Base-by-base conservation (phyloP, 2,329 filamentous ascomycete genomes). In the Aspergillus sp. region DNA sequence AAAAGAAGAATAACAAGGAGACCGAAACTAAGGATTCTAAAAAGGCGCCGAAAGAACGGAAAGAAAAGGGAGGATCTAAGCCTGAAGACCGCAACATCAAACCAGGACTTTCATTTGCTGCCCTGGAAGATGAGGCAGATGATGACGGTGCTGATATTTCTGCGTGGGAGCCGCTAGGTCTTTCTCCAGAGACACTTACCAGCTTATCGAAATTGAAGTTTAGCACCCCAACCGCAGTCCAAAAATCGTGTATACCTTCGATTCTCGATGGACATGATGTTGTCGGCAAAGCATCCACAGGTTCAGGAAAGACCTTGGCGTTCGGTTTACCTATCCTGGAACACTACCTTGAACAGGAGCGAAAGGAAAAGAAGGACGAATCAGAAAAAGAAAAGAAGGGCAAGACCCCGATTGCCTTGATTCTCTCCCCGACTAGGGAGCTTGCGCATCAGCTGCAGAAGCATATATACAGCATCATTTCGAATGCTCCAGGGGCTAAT, bases 301-400 rank as follows among this genome's bases (percentile, higher is more conserved):
- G 95, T 63, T 98, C 95, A 13, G 95, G 95, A 66, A 99, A 99
- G 77, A 99, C 95, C 0, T 79, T 99, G 44, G 93, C 95, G 0
- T 99, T 96, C 73, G 91, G 89, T 1, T 92, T 99, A 61, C 95
- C 95, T 0, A 95, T 99, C 55, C 80, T 98, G 9, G 93, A 99
- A 73, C 82, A 84, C 55, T 97, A 89, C 81, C 76, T 99, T 6
- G 82, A 84, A 58, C 69, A 70, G 55, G 73, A 72, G 53, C 62
- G 62, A 3, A 63, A 65, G 45, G 65, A 66, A 32, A 22, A 48
- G 4, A 55, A 53, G 13, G 73, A 73, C 20, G 72, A 72, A 17
- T 74, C 77, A 11, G 68, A 76, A 53, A 74, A 78, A 22, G 74
- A 78, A 22, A 74, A 78, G 26, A 68, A 76, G 38, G 68, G 74